Evolutionary conservation across 148 eudicot species (phyloP).

Genomic region (Fagopyrum esculentum): DNA sequence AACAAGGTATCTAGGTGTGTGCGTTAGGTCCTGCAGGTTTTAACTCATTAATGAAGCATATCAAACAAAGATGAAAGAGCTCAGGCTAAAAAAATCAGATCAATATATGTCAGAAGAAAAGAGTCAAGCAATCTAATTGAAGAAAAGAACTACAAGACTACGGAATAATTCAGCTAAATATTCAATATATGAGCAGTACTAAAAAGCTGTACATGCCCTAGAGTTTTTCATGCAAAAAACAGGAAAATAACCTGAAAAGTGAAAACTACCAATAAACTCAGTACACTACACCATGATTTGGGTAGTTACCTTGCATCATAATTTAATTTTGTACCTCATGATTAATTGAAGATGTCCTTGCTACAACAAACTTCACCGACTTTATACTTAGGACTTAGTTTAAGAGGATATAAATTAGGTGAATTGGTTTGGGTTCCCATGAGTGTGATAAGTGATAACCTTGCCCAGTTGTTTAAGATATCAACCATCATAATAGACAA

Average conservation of each 20-base stretch:
- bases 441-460: background rate
- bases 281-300: no score
- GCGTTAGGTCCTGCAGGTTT: conserved; percentile 48
- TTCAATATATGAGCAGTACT: background rate
- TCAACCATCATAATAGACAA: background rate
- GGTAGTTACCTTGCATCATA: no score
- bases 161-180: background rate
- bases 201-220: no score
- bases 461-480: background rate
- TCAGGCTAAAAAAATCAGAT: background rate
- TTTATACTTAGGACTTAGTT: background rate
- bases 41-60: conserved; percentile 5
- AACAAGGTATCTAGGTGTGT: conserved; percentile 59
- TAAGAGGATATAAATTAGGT: background rate
- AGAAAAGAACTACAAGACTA: background rate
- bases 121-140: conserved; percentile 3
- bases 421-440: background rate
- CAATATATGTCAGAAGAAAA: background rate
- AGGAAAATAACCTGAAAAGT: no score
- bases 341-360: background rate
- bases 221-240: no score
- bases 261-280: no score
- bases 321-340: background rate
- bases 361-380: background rate
- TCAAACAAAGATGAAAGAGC: background rate